Evolutionary conservation across 1,284 basidiomycete genomes (phyloP).

Genomic region (Trametes hirsuta): DNA sequence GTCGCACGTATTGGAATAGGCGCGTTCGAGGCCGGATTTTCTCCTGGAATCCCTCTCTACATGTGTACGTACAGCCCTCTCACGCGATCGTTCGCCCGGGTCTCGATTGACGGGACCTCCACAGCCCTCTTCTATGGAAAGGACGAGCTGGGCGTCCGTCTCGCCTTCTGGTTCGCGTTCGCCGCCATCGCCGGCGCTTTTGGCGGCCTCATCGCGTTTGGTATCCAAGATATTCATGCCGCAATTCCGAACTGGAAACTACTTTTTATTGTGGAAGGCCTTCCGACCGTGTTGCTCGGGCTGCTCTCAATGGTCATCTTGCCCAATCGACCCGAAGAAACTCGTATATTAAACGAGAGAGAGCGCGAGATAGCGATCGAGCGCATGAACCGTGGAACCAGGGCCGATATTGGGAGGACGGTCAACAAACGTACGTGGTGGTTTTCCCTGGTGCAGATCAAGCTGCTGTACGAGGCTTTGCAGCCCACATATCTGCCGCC

Average conservation of each 20-base stretch:
- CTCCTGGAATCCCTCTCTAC: constrained; percentile 76
- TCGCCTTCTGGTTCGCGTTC: constrained; percentile 81
- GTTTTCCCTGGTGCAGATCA: background rate
- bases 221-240: constrained; percentile 59
- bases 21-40: constrained; percentile 74
- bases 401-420: constrained; percentile 67
- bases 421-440: constrained; percentile 61
- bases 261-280: constrained; percentile 79
- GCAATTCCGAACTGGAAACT: constrained; percentile 64
- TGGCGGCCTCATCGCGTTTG: constrained; percentile 75
- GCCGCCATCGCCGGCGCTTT: constrained; percentile 81
- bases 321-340: constrained; percentile 80
- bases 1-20: constrained; percentile 63
- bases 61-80: constrained; percentile 52
- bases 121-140: constrained; percentile 80
- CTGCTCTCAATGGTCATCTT: constrained; percentile 66
- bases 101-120: background rate
- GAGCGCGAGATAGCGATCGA: constrained; percentile 76
- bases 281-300: constrained; percentile 72
- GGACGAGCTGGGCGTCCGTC: constrained; percentile 67
- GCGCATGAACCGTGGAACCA: constrained; percentile 72
- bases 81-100: background rate
- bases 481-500: constrained; percentile 65
- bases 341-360: constrained; percentile 67
- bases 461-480: background rate